phyloP scores from a whole-genome alignment of 2,329 filamentous ascomycete species.

The Lasiodiplodia gonubiensis region DNA sequence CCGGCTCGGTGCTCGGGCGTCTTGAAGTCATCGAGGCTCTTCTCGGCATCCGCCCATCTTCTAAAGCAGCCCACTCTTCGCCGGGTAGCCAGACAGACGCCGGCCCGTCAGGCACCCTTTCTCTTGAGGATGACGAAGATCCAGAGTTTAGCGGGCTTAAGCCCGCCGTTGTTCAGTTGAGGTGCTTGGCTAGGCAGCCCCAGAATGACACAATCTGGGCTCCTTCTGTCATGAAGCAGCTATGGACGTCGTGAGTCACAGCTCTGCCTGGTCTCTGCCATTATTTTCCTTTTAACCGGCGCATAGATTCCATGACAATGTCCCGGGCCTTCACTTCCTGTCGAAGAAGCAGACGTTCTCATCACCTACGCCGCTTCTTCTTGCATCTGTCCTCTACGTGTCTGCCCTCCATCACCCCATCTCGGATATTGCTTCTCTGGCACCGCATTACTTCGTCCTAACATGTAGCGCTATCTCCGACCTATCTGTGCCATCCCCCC shows the following conservation, averaged over 20 bases:
- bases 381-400: conserved; percentile 53
- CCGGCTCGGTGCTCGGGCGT: conserved; percentile 27
- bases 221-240: conserved; percentile 40
- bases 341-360: conserved; percentile 53
- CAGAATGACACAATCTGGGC: conserved; percentile 43
- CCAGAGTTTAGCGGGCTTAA: conserved; percentile 38
- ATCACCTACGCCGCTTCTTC: conserved; percentile 49
- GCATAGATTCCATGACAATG: conserved; percentile 52
- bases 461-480: conserved; percentile 50
- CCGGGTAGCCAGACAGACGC: conserved; percentile 29
- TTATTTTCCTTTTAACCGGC: neutral
- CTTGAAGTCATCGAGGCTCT: conserved; percentile 31
- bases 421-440: conserved; percentile 43
- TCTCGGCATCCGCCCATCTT: conserved; percentile 30
- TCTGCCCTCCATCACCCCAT: conserved; percentile 45
- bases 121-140: conserved; percentile 31
- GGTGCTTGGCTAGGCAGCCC: conserved; percentile 34
- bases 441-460: conserved; percentile 48
- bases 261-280: neutral
- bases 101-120: conserved; percentile 30
- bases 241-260: conserved; percentile 43
- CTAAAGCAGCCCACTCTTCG: conserved; percentile 12
- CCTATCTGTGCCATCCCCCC: conserved; percentile 45
- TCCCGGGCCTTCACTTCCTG: conserved; percentile 54
- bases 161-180: conserved; percentile 40